A percentile compares a stretch with the other conserved stretches of the same genome.
phyloP scores from a whole-genome alignment of 192 early-diverging fungal genomes.

The Podila horticola region DNA sequence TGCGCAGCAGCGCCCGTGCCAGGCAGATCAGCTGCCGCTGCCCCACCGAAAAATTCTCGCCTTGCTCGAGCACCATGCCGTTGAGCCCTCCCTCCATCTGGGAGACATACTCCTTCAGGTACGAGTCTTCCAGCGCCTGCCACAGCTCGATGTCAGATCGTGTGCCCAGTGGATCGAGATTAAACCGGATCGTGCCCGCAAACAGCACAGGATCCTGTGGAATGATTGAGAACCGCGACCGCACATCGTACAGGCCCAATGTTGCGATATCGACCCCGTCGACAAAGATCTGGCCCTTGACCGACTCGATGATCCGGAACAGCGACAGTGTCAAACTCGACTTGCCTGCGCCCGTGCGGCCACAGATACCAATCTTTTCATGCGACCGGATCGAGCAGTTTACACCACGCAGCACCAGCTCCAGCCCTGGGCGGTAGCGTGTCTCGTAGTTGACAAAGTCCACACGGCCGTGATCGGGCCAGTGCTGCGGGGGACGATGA shows the following conservation, averaged over 20 bases:
- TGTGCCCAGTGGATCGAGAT: conserved; percentile 65
- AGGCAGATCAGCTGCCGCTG: conserved; percentile 78
- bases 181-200: conserved; percentile 60
- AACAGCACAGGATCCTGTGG: conserved; percentile 80
- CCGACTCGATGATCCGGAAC: conserved; percentile 56
- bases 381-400: conserved; percentile 26
- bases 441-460: conserved; percentile 78
- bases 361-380: conserved; percentile 76
- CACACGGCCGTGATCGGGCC: conserved; percentile 82
- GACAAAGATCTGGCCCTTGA: conserved; percentile 58
- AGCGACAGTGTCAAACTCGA: conserved; percentile 56
- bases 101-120: conserved; percentile 71
- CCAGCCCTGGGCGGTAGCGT: conserved; percentile 80
- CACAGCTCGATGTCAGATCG: conserved; percentile 69
- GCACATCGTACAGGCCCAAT: conserved; percentile 53
- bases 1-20: conserved; percentile 72
- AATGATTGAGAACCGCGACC: conserved; percentile 73
- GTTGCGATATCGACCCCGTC: conserved; percentile 36
- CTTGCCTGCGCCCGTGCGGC: conserved; percentile 58
- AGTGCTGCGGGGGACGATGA: conserved; percentile 60
- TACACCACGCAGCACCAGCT: conserved; percentile 73
- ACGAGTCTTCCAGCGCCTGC: conserved; percentile 71
- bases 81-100: conserved; percentile 75
- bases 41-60: conserved; percentile 85
- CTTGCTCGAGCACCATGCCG: conserved; percentile 75